These are phyloP conservation scores for Cryptococcus sp. DNA, from an alignment of 1,284 basidiomycete genomes.

Conservation along the genomic window DNA sequence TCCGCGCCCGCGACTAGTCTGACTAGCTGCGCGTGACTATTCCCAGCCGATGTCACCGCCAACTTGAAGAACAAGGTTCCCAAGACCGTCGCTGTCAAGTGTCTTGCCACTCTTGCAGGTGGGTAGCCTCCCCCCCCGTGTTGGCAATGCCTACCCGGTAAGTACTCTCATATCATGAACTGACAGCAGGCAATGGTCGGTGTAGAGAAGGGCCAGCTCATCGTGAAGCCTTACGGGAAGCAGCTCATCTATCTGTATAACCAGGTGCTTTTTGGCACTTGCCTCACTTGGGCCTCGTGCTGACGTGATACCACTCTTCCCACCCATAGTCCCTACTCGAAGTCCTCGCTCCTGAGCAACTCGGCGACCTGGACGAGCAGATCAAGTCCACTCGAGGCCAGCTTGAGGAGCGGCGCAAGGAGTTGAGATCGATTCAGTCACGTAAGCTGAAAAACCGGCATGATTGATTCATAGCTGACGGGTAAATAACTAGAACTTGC, in stretches of 20 bases:
- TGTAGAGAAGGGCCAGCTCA: conserved; percentile 43
- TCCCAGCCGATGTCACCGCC: conserved; percentile 71
- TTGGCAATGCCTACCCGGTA: neutral
- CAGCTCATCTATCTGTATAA: conserved; percentile 57
- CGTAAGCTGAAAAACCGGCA: conserved; percentile 55
- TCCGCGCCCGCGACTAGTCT: neutral
- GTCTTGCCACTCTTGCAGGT: conserved; percentile 70
- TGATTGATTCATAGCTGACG: conserved; percentile 6
- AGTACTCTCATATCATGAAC: neutral
- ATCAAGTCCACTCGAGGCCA: conserved; percentile 59
- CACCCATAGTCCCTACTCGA: conserved; percentile 16
- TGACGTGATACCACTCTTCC: neutral
- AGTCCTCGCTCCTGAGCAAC: conserved; percentile 26
- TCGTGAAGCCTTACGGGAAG: conserved; percentile 60
- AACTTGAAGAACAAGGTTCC: conserved; percentile 82
- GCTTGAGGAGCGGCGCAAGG: conserved; percentile 63
- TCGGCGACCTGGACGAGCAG: conserved; percentile 48
- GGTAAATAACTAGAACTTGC: conserved; percentile 58
- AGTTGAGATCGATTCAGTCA: conserved; percentile 55
- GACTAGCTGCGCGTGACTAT: neutral
- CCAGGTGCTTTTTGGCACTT: conserved; percentile 30
- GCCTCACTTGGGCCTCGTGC: neutral
- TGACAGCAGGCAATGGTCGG: neutral
- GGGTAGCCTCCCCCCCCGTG: conserved; percentile 5
- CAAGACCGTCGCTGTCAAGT: conserved; percentile 76